phyloP scores from a whole-genome alignment of 1,284 basidiomycete genomes.

The Melanopsichium pennsylvanicum region DNA sequence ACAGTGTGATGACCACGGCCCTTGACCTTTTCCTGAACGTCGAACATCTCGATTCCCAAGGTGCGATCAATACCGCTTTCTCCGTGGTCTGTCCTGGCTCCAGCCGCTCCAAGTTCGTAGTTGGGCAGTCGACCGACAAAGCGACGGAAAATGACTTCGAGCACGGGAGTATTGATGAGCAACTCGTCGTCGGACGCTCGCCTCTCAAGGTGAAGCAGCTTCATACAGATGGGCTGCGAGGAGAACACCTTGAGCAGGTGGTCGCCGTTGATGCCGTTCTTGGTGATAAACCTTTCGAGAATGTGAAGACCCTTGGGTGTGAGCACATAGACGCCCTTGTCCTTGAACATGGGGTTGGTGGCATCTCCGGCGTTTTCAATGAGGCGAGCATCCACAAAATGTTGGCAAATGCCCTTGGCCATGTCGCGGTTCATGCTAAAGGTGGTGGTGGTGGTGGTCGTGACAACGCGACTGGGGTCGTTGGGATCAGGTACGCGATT shows the following conservation, averaged over 20 bases:
- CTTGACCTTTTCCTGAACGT: slow-evolving; percentile 73
- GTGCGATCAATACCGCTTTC: slow-evolving; percentile 67
- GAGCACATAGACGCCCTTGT: slow-evolving; percentile 91
- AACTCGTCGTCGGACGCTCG: slow-evolving; percentile 94
- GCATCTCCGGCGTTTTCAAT: slow-evolving; percentile 96
- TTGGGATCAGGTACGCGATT: slow-evolving; percentile 96
- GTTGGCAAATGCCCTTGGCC: slow-evolving; percentile 99
- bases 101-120: slow-evolving; percentile 10
- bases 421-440: slow-evolving; percentile 99
- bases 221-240: slow-evolving; percentile 95
- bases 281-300: slow-evolving; percentile 97
- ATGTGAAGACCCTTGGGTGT: slow-evolving; percentile 98
- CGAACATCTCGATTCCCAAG: slow-evolving; percentile 69
- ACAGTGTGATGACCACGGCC: slow-evolving; percentile 78
- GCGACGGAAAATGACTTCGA: slow-evolving; percentile 92
- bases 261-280: slow-evolving; percentile 94
- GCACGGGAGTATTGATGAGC: slow-evolving; percentile 89
- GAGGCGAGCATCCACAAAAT: slow-evolving; percentile 97
- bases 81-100: slow-evolving; percentile 1
- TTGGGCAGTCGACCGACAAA: slow-evolving; percentile 78
- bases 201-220: slow-evolving; percentile 93
- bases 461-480: slow-evolving; percentile 94
- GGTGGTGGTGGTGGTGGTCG: slow-evolving; percentile 98
- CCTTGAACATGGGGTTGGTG: slow-evolving; percentile 88
- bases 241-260: slow-evolving; percentile 88